These are phyloP conservation scores for Rhodotorula mucilaginosa DNA, from an alignment of 1,284 basidiomycete genomes.

Conservation along the genomic window DNA sequence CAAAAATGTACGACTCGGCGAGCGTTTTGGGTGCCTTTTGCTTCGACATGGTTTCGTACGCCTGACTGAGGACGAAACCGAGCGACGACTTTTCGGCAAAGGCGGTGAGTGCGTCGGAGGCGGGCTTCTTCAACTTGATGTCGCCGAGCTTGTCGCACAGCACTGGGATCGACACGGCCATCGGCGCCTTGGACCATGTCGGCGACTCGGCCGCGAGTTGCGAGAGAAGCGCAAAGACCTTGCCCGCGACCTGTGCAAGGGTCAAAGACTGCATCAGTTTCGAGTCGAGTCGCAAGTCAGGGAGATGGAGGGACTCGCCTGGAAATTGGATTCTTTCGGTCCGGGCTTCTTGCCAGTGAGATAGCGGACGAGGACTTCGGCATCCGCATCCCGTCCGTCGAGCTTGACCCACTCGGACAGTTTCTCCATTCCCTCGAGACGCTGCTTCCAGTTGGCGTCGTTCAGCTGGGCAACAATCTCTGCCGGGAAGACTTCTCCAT, in stretches of 20 bases:
- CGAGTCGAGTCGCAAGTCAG: not conserved
- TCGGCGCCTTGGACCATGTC: conserved; percentile 79
- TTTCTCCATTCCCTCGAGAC: conserved; percentile 81
- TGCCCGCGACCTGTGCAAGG: conserved; percentile 71
- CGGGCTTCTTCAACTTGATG: conserved; percentile 92
- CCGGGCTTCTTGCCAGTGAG: conserved; percentile 79
- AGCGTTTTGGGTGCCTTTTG: conserved; percentile 97
- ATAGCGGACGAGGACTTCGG: conserved; percentile 86
- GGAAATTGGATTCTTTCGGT: conserved; percentile 98
- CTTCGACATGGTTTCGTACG: conserved; percentile 84
- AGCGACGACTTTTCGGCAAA: conserved; percentile 92
- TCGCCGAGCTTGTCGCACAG: conserved; percentile 95
- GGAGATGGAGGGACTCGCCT: conserved; percentile 58
- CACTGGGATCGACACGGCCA: conserved; percentile 78
- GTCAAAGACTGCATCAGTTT: not conserved
- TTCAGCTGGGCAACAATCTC: conserved; percentile 69
- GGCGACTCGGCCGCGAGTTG: conserved; percentile 74
- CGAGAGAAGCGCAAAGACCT: conserved; percentile 73
- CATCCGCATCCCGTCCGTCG: conserved; percentile 66
- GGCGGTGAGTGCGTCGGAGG: conserved; percentile 77
- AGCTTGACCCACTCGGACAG: conserved; percentile 79
- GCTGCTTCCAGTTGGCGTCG: conserved; percentile 89
- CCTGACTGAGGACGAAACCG: conserved; percentile 90
- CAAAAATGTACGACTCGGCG: conserved; percentile 86
- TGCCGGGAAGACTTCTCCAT: conserved; percentile 58